Base-by-base conservation (phyloP, 2,329 filamentous ascomycete genomes). In the Stagonosporopsis rhizophila region DNA sequence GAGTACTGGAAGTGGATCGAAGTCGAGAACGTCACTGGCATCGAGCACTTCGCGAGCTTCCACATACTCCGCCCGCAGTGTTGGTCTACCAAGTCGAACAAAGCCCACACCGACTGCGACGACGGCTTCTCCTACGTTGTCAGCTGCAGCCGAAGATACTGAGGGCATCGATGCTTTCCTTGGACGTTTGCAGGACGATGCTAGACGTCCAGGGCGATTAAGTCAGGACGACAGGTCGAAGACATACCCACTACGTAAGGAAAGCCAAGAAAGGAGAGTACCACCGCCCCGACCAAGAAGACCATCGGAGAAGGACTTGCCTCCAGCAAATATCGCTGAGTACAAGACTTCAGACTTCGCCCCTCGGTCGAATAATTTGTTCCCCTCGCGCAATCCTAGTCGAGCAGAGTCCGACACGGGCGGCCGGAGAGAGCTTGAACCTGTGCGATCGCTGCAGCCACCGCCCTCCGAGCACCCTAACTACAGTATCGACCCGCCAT, bases 151-250 rank as follows among this genome's bases (percentile, higher is more conserved):
- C 32, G 61, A 68, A 19, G 60, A 67, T 37, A 49, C 60, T 2
- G 72, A 76, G 56, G 73, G 73, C 11, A 76, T 78, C 20, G 75
- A 78, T 52, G 69, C 67, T 14, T 77, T 77, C 48, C 58, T 78
- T 14, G 64, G 70, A 32, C 69, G 71, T 14, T 57, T 78, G 30
- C 71, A 77, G 51, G 70, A 70, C 17, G 72, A 76, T 44, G 69
- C 68, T 4, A 64, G 60, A 35, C 49, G 52, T 12, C 54, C 66
- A 20, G 50, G 63, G n/a, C 60, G 61, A 1, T 17, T 62, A 12
- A 52, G 47, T 20, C 60, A 58, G 44, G 62, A 67, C 15, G 63
- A 56, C 30, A 59, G 60, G 12, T 60, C 65, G 20, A 66, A 57
- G 15, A 59, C 64, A 30, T 64, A 62, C 35, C 66, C 68, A 14